Evolutionary conservation across 2,329 filamentous ascomycete species (phyloP).

Genomic region (Byssochlamys sp.): DNA sequence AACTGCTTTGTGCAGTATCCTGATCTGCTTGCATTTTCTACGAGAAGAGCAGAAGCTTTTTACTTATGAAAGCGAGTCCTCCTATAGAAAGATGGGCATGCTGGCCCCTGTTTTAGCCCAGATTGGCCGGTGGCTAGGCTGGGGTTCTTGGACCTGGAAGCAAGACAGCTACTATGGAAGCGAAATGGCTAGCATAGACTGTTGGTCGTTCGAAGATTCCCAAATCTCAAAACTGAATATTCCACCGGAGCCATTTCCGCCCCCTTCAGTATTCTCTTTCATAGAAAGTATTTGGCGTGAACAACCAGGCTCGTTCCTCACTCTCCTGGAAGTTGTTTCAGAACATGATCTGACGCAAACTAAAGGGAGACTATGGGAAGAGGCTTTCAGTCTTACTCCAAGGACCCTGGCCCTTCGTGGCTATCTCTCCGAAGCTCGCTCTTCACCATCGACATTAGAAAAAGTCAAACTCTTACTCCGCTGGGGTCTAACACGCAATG

Average conservation of each 20-base stretch:
- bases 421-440: constrained; percentile 52
- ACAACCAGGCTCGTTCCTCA: constrained; percentile 36
- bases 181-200: constrained; percentile 48
- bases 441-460: constrained; percentile 44
- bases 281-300: constrained; percentile 34
- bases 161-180: constrained; percentile 48
- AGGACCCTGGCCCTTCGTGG: constrained; percentile 61
- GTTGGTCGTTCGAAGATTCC: constrained; percentile 49
- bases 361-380: constrained; percentile 25
- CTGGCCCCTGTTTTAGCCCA: constrained; percentile 71
- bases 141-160: constrained; percentile 52
- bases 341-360: constrained; percentile 17
- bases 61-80: constrained; percentile 44
- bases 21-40: constrained; percentile 72
- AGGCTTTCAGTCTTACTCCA: constrained; percentile 43
- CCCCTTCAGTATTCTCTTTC: constrained; percentile 52
- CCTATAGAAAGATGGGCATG: constrained; percentile 36
- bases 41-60: constrained; percentile 81
- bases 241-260: constrained; percentile 43
- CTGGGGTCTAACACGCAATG: constrained; percentile 51
- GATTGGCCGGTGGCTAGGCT: constrained; percentile 71
- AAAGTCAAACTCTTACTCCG: constrained; percentile 66
- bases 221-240: constrained; percentile 35
- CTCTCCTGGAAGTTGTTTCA: constrained; percentile 41
- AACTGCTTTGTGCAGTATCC: constrained; percentile 57